Percentiles rank a stretch among this genome's conserved stretches.
Conservation (phyloP, 768 basidiomycete species). For the Boletus vinaceobasis region DNA sequence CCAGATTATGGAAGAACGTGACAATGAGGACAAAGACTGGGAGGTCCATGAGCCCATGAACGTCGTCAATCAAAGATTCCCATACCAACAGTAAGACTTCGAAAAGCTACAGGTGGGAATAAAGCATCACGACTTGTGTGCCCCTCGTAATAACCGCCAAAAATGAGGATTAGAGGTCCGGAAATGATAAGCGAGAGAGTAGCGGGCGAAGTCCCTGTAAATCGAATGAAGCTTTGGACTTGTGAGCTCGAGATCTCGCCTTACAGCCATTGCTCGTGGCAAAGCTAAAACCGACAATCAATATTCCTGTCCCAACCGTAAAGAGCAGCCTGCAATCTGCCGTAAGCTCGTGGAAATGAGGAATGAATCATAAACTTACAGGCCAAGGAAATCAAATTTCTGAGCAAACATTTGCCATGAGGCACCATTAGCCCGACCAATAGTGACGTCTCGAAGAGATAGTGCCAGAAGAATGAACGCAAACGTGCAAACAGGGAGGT, state of each 20-base stretch:
- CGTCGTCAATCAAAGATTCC: constrained; percentile 11
- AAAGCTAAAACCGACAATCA: constrained; percentile 79
- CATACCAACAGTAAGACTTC: constrained; percentile 57
- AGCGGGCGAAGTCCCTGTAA: constrained; percentile 58
- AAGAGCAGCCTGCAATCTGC: constrained; percentile 55
- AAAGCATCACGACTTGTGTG: constrained; percentile 65
- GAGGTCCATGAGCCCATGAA: constrained; percentile 9
- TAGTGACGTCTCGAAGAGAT: constrained; percentile 57
- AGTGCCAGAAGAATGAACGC: constrained; percentile 54
- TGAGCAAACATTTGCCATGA: constrained; percentile 54
- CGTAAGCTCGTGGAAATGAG: constrained; percentile 18
- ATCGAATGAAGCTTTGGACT: constrained; percentile 11
- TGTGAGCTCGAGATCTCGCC: constrained; percentile 21
- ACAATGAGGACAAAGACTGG: constrained; percentile 64
- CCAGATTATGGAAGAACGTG: constrained; percentile 78
- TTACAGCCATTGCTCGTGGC: constrained; percentile 67
- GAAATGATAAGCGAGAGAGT: constrained; percentile 59
- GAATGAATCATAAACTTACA: constrained; percentile 48
- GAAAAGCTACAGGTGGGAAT: constrained; percentile 65
- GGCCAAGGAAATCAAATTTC: constrained; percentile 73
- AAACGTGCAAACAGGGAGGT: constrained; percentile 68
- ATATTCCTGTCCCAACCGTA: constrained; percentile 68
- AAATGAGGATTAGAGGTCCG: constrained; percentile 52
- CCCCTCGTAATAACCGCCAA: constrained; percentile 66
- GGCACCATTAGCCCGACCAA: constrained; percentile 43